These are phyloP conservation scores for Conringia planisiliqua DNA, from an alignment of 345 rosid genomes.

Conservation along the genomic window DNA sequence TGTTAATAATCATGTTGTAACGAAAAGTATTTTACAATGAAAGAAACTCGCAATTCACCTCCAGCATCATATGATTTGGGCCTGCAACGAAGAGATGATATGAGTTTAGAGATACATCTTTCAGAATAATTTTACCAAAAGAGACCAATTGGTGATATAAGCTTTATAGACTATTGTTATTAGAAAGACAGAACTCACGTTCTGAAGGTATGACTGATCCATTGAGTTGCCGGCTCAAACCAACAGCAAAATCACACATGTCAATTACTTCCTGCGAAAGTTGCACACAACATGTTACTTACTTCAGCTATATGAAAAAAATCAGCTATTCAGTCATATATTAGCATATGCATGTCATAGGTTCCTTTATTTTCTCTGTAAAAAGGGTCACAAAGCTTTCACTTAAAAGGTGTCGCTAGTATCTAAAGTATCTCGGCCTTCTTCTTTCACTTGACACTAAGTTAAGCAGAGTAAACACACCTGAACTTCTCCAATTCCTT, in stretches of 20 bases:
- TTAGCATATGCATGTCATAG: background rate
- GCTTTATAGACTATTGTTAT: background rate
- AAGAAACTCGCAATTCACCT: slow-evolving; percentile 48
- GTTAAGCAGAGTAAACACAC: slow-evolving; percentile 36
- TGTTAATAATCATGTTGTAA: slow-evolving; percentile 1
- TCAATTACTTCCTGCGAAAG: slow-evolving; percentile 87
- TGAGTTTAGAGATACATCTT: slow-evolving; percentile 10
- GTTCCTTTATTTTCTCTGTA: too few species aligned
- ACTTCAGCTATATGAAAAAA: background rate
- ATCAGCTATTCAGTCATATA: background rate
- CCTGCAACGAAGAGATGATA: slow-evolving; percentile 52
- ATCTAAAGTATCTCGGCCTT: background rate
- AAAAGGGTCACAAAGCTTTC: background rate
- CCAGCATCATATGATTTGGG: slow-evolving; percentile 93
- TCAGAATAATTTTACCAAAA: background rate
- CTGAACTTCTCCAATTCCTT: slow-evolving; percentile 98
- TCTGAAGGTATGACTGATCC: slow-evolving; percentile 94
- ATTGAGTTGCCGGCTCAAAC: slow-evolving; percentile 92
- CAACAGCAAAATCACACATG: slow-evolving; percentile 97
- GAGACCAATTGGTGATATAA: background rate
- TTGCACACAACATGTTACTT: background rate
- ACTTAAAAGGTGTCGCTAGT: background rate
- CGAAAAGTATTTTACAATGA: background rate
- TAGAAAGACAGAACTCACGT: slow-evolving; percentile 56
- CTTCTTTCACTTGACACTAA: background rate